Evolutionary conservation across 305 asterid species (phyloP), one percentile per base, ranked within the genome.

Genomic region (Salvia sclarea): DNA sequence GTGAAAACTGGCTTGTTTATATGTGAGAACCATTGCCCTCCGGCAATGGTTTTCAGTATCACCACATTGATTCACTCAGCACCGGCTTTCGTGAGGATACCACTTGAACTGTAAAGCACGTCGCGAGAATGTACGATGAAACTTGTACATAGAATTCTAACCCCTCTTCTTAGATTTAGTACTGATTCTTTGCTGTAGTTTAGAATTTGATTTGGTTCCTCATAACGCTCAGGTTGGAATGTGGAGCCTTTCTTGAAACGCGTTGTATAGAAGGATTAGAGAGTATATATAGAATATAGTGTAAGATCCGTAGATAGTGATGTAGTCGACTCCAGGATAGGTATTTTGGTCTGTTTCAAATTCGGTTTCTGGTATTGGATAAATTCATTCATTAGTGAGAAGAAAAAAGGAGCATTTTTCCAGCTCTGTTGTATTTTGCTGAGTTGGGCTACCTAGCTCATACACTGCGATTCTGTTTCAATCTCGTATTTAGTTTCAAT

Each of bases 121-220:
- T 74, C 59, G 24, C 61, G 57, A 28, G 78, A 75, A 74, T 82
- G 70, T 68, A 37, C 9, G 60, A 61, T 50, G 75, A 68, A 40
- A 68, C 73, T 43, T 80, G 85, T 83, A 83, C 82, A 83, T 74
- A 76, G n/a, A 38, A 60, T 58, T 28, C 72, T 63, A 64, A 74
- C 66, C 73, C 73, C 45, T 72, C 73, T 70, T 64, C 76, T 75
- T 74, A 85, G 85, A 64, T 12, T 78, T 64, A 69, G 72, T 85
- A 67, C 78, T 81, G 67, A 85, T 84, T 85, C 83, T 83, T 89
- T 70, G 78, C 72, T 85, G 90, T 88, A 86, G 79, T 81, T 38
- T 88, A 84, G 75, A 65, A 44, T 28, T 52, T 64, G 78, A 78
- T 80, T 77, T 75, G 82, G 80, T 68, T 68, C 80, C 80, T 44